Percentiles rank a stretch among this genome's conserved stretches.
These are phyloP conservation scores for Pichia sp. DNA, from an alignment of 1,139 yeast genomes.

Conservation along the genomic window DNA sequence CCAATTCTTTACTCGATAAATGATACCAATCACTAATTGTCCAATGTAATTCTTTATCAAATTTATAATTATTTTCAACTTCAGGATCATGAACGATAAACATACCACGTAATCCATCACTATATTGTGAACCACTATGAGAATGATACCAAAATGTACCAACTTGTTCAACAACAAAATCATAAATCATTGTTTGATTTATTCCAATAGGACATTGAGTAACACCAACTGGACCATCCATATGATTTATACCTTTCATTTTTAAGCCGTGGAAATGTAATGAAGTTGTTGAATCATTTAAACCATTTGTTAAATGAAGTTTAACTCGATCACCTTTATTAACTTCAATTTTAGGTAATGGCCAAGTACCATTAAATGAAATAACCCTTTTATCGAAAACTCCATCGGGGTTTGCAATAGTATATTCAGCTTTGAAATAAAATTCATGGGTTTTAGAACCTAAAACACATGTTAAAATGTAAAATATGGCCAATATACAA, in stretches of 20 bases:
- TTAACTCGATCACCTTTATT: slow-evolving; percentile 55
- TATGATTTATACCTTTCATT: slow-evolving; percentile 50
- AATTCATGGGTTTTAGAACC: slow-evolving; percentile 21
- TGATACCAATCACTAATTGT: slow-evolving; percentile 62
- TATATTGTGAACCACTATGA: slow-evolving; percentile 69
- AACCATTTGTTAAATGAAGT: slow-evolving; percentile 51
- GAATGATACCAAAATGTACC: slow-evolving; percentile 83
- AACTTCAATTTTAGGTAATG: slow-evolving; percentile 62
- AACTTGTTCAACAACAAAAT: slow-evolving; percentile 59
- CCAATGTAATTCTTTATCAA: slow-evolving; percentile 54
- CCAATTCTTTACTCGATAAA: slow-evolving; percentile 38
- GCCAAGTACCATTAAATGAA: slow-evolving; percentile 68
- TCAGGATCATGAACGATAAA: slow-evolving; percentile 55
- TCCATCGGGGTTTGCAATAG: slow-evolving; percentile 62
- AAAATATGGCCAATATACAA: neutral
- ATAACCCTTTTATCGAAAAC: slow-evolving; percentile 39
- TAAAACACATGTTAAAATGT: neutral
- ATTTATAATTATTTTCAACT: slow-evolving; percentile 41
- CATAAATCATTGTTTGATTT: slow-evolving; percentile 55
- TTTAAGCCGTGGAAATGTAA: slow-evolving; percentile 74
- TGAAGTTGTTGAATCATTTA: slow-evolving; percentile 48
- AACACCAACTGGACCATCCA: slow-evolving; percentile 76
- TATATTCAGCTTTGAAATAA: slow-evolving; percentile 49
- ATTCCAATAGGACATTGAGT: slow-evolving; percentile 75
- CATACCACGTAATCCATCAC: slow-evolving; percentile 73